Base-by-base conservation (phyloP, 2,329 filamentous ascomycete genomes). In the Lachnellula cervina region DNA sequence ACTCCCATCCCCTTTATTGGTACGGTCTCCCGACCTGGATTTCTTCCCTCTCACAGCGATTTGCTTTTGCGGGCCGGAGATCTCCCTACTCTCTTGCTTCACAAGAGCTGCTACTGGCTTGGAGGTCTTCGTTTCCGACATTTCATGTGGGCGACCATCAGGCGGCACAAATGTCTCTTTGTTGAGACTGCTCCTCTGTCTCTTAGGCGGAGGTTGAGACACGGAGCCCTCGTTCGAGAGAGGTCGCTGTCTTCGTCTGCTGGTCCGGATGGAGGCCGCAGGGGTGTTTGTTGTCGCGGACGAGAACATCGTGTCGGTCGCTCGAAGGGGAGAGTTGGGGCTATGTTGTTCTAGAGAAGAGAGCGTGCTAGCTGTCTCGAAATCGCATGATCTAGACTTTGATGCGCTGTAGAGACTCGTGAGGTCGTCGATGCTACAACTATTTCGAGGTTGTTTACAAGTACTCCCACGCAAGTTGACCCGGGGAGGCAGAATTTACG, bases 1-100 rank as follows among this genome's bases (percentile, higher is more conserved):
- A 63, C 82, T 86, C 34, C 84, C 82, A 67, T 90, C 86, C 48
- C 84, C 84, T 69, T 88, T 89, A 64, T 85, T 88, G 62, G 75
- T 78, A 63, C 86, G 79, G 66, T 89, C 83, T 58, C 77, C 77
- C n/a, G 78, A 73, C 66, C 84, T 84, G 47, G 77, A 68, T 69
- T 86, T 87, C 68, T 86, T 87, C 9, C 80, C 77, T 59, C 84
- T 78, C 40, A 86, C 75, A 56, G 76, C 81, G 47, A 83, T 76
- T 64, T 86, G 82, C 62, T 76, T 62, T 51, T 52, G 59, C 25
- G 56, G 65, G 52, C 68, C 68, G 51, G 57, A 55, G 14, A 60
- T 49, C 44, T 62, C 62, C 51, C 52, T 59, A 35, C 55, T 63
- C 51, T 67, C 62, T 58, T 75, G 67, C 43, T 72, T 70, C 51